A percentile compares a stretch with the other conserved stretches of the same genome.
These are phyloP conservation scores for Sporothrix mexicana DNA, from an alignment of 2,329 filamentous ascomycete species.

Conservation along the genomic window DNA sequence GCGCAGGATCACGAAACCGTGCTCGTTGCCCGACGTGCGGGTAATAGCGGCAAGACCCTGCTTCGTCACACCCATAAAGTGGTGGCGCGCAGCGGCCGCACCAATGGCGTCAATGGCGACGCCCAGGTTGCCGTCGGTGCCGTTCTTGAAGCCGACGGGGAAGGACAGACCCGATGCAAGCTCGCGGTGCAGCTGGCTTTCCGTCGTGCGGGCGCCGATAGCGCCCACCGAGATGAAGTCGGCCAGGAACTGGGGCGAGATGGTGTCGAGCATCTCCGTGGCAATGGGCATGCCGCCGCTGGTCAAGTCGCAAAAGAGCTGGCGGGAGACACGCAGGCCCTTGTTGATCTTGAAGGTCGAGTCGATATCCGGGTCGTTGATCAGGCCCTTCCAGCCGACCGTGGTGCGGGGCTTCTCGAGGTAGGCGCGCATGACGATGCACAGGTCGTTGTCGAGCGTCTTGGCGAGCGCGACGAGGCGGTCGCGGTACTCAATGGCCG, in stretches of 20 bases:
- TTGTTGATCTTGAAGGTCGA: conserved; percentile 99
- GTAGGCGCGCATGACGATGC: conserved; percentile 97
- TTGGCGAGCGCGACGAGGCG: conserved; percentile 77
- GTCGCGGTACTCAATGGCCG: conserved; percentile 85
- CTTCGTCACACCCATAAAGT: conserved; percentile 99
- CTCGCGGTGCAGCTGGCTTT: conserved; percentile 95
- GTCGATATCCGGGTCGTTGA: conserved; percentile 98
- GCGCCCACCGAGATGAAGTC: conserved; percentile 95
- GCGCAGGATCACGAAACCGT: conserved; percentile 95
- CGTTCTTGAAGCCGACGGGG: conserved; percentile 99
- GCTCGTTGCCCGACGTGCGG: conserved; percentile 89
- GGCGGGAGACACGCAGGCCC: conserved; percentile 86
- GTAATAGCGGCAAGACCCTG: conserved; percentile 95
- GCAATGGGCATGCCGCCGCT: conserved; percentile 89
- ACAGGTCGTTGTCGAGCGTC: conserved; percentile 81
- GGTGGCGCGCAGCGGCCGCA: conserved; percentile 81
- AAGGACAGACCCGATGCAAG: conserved; percentile 93
- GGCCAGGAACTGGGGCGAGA: conserved; percentile 95
- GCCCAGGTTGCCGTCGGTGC: conserved; percentile 87
- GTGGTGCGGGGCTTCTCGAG: conserved; percentile 98
- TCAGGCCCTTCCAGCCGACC: conserved; percentile 98
- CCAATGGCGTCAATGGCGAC: conserved; percentile 97
- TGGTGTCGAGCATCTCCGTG: conserved; percentile 98
- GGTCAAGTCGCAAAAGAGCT: conserved; percentile 92
- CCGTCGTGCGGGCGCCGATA: conserved; percentile 93